phyloP scores from a whole-genome alignment of 768 basidiomycete species.

The Pleurotus giganteus region DNA sequence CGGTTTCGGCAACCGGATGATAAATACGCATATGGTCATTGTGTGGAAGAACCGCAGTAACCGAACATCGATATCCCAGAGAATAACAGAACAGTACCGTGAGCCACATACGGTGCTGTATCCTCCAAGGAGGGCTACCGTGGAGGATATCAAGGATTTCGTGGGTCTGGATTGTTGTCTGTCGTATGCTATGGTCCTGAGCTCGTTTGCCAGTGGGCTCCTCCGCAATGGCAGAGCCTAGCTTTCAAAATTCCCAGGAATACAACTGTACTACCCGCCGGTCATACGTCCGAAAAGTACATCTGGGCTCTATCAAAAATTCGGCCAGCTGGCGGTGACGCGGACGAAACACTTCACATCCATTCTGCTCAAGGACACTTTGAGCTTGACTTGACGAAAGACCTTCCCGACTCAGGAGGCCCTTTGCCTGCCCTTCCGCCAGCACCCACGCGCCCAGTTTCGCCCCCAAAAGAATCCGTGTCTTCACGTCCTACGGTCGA shows the following conservation, averaged over 20 bases:
- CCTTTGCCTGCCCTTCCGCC: slow-evolving; percentile 5
- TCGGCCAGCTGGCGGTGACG: slow-evolving; percentile 22
- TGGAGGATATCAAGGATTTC: slow-evolving; percentile 21
- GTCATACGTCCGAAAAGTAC: slow-evolving; percentile 11
- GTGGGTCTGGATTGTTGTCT: slow-evolving; percentile 30
- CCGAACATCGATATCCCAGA: slow-evolving; percentile 56
- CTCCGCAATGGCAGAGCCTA: slow-evolving; percentile 31
- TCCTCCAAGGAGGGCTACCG: slow-evolving; percentile 45
- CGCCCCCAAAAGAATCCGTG: background rate
- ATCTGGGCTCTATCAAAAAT: slow-evolving; percentile 7
- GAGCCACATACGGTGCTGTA: slow-evolving; percentile 43
- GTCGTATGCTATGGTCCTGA: background rate
- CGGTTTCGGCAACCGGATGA: slow-evolving; percentile 52
- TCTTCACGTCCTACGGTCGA: slow-evolving; percentile 8
- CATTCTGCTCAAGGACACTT: slow-evolving; percentile 34
- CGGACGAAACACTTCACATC: slow-evolving; percentile 27
- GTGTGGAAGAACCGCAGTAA: slow-evolving; percentile 49
- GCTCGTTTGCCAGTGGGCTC: background rate
- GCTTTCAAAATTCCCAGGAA: slow-evolving; percentile 43
- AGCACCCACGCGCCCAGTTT: background rate
- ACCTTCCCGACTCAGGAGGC: slow-evolving; percentile 14
- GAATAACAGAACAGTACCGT: slow-evolving; percentile 43
- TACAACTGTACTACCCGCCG: slow-evolving; percentile 16
- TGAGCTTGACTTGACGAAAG: slow-evolving; percentile 30
- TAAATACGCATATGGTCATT: slow-evolving; percentile 56